Evolutionary conservation across 371 early-diverging fungal genomes (phyloP).

Genomic region (Mortierella sp.): DNA sequence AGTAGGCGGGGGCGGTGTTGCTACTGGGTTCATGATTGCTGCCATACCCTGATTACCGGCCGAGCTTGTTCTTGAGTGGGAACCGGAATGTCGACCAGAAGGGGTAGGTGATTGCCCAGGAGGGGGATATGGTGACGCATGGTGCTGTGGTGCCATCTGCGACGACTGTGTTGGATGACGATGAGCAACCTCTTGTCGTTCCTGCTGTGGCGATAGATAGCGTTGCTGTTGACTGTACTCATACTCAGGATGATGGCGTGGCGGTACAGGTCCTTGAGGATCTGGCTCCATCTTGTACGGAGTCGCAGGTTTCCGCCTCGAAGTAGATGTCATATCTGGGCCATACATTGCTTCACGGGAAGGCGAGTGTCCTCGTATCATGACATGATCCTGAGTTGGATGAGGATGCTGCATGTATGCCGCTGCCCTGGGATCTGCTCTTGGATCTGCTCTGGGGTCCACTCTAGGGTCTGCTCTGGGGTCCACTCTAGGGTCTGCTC

Average conservation of each 20-base stretch:
- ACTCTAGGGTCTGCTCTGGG: not conserved
- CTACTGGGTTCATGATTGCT: constrained; percentile 37
- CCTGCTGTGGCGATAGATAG: constrained; percentile 14
- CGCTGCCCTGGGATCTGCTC: not conserved
- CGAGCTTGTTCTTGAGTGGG: constrained; percentile 42
- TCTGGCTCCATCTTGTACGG: constrained; percentile 3
- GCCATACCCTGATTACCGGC: constrained; percentile 13
- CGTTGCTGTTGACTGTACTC: constrained; percentile 16
- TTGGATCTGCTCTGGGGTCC: not conserved
- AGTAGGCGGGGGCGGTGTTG: constrained; percentile 6
- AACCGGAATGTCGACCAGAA: constrained; percentile 28
- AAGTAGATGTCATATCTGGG: not conserved
- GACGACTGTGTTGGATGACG: constrained; percentile 3
- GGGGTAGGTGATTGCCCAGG: constrained; percentile 1
- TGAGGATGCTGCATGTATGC: constrained; percentile 8
- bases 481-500: not conserved
- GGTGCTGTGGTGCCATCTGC: no score
- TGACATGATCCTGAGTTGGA: constrained; percentile 5
- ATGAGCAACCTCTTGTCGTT: constrained; percentile 5
- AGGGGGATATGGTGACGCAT: constrained; percentile 4
- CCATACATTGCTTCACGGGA: constrained; percentile 8
- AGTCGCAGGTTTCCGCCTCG: not conserved
- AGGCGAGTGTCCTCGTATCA: constrained; percentile 6
- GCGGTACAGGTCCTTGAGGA: constrained; percentile 1
- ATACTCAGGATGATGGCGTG: constrained; percentile 6